A percentile compares a stretch with the other conserved stretches of the same genome.
phyloP scores from a whole-genome alignment of 1,284 basidiomycete genomes.

The Cerrena zonata region DNA sequence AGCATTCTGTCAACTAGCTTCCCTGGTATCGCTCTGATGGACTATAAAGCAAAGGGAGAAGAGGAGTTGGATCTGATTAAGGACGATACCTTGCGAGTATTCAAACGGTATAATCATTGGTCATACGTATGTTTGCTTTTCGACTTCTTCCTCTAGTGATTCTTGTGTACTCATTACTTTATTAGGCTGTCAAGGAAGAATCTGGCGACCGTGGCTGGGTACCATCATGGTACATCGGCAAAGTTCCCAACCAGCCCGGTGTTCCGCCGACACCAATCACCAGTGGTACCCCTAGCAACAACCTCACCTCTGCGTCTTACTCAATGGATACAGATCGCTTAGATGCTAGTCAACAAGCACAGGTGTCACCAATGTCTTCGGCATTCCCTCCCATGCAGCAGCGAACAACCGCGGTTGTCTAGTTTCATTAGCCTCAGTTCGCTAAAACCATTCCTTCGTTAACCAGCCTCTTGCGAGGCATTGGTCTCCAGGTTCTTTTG shows the following conservation, averaged over 20 bases:
- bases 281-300: slow-evolving; percentile 28
- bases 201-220: slow-evolving; percentile 89
- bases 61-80: slow-evolving; percentile 84
- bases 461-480: not conserved
- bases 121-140: slow-evolving; percentile 62
- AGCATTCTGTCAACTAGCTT: slow-evolving; percentile 91
- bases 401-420: slow-evolving; percentile 18
- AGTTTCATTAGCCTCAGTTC: not conserved
- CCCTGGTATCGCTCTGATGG: slow-evolving; percentile 90
- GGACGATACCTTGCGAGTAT: slow-evolving; percentile 84
- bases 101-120: slow-evolving; percentile 98
- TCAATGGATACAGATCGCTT: slow-evolving; percentile 17
- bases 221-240: slow-evolving; percentile 78
- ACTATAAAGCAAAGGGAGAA: slow-evolving; percentile 85
- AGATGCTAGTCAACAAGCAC: slow-evolving; percentile 35
- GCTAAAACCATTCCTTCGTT: not conserved
- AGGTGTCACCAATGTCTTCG: slow-evolving; percentile 70
- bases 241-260: slow-evolving; percentile 47
- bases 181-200: slow-evolving; percentile 80
- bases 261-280: slow-evolving; percentile 55
- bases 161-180: slow-evolving; percentile 13
- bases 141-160: slow-evolving; percentile 6
- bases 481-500: not conserved
- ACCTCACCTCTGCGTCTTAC: slow-evolving; percentile 15
- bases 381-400: slow-evolving; percentile 50